Base-by-base conservation (phyloP, 2,329 filamentous ascomycete species). In the Calonectria ilicicola region DNA sequence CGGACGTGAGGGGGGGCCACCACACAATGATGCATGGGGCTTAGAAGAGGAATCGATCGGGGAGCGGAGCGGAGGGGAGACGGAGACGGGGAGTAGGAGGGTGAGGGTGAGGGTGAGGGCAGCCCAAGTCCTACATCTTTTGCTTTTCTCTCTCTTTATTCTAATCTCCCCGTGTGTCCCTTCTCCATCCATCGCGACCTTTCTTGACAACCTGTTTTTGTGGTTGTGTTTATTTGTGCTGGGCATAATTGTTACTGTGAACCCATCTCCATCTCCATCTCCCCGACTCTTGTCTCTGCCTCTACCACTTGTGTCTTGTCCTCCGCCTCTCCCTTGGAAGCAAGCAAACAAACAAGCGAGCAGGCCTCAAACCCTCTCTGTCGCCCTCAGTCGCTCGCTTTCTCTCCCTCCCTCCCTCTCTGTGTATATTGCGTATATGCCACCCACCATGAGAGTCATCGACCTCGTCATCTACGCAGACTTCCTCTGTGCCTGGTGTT, bases 401-500 rank as follows among this genome's bases (percentile, higher is more conserved):
- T n/a, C 21, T 35, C 53, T 3, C 12, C 2, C 29, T 21, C 32
- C 15, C n/a, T 29, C 38, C 23, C 5, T 42, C 26, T n/a, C 27
- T 8, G 44, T 44, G 19, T 23, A 15, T 21, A 15, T 19, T 32
- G 9, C 29, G 5, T 5, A 5, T 32, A 32, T 9, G 29, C 29
- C 29, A 7, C 53, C 27, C 17, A 46, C 49, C 56, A 63, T 14
- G 32, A 80, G 78, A 77, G 49, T 75, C 23, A 69, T 80, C 58
- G 69, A 75, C 8, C 84, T 90, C 71, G 86, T 88, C 60, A 81
- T 89, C 56, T 86, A 89, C 75, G 81, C 86, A 44, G 89, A 90
- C 78, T 83, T 87, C 8, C 81, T 88, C 44, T 90, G 89, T 70
- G 87, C 88, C 5, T 89, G 87, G 83, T 89, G 86, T 75, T 90